These are phyloP conservation scores for Gossypium aridum DNA, from an alignment of 441 rosid species.

Conservation along the genomic window DNA sequence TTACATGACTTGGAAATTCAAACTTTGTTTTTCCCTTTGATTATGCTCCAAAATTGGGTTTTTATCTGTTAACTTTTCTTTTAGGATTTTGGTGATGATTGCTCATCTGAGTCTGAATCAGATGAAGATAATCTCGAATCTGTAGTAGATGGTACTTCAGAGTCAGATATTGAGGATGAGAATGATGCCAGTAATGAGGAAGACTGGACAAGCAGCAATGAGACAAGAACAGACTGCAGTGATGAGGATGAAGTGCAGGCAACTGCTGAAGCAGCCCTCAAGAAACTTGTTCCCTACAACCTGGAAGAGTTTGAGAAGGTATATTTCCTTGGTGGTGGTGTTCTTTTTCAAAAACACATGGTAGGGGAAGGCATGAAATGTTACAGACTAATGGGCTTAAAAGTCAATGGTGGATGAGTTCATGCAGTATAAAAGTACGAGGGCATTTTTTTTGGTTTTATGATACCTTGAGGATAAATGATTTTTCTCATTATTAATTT, in stretches of 20 bases:
- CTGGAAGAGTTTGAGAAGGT: slow-evolving; percentile 83
- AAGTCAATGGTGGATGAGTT: background rate
- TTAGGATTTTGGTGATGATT: slow-evolving; percentile 79
- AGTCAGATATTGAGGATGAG: slow-evolving; percentile 81
- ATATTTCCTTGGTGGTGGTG: slow-evolving; percentile 6
- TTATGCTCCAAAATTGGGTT: slow-evolving; percentile 4
- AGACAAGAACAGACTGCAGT: slow-evolving; percentile 58
- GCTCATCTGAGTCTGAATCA: slow-evolving; percentile 53
- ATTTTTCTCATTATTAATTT: background rate
- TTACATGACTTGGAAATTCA: slow-evolving; percentile 11
- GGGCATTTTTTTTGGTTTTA: background rate
- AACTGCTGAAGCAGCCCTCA: slow-evolving; percentile 72
- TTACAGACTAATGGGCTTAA: background rate
- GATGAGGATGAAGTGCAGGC: slow-evolving; percentile 66
- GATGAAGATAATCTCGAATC: slow-evolving; percentile 62
- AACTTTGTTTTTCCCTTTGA: background rate
- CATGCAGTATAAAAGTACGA: background rate
- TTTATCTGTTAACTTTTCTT: slow-evolving; percentile 20
- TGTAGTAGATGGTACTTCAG: slow-evolving; percentile 59
- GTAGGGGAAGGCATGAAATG: background rate
- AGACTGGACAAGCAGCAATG: slow-evolving; percentile 58
- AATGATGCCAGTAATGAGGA: slow-evolving; percentile 71
- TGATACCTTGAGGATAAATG: background rate
- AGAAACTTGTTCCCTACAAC: slow-evolving; percentile 59
- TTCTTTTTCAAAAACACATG: background rate